phyloP scores from a whole-genome alignment of 2,329 filamentous ascomycete species.

The Aspergillus ochraceus region DNA sequence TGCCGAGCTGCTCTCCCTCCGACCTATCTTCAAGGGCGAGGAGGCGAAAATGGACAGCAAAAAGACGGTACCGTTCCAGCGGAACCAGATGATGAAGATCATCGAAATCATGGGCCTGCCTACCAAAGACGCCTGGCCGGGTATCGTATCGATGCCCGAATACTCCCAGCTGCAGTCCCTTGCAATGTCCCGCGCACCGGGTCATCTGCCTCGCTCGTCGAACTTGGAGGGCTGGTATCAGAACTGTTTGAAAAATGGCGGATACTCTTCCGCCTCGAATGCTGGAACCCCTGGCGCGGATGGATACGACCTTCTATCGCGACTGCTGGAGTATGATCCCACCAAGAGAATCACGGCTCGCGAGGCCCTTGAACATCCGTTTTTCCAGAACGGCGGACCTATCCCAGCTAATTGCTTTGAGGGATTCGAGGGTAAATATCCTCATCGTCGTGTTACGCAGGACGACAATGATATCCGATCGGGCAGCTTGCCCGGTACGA shows the following conservation, averaged over 20 bases:
- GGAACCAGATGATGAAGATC: conserved; percentile 99
- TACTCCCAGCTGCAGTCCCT: conserved; percentile 67
- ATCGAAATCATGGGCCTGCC: conserved; percentile 94
- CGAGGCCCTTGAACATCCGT: conserved; percentile 84
- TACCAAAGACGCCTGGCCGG: conserved; percentile 83
- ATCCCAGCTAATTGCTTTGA: conserved; percentile 87
- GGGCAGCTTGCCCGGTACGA: conserved; percentile 84
- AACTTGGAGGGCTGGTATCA: conserved; percentile 80
- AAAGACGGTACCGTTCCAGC: conserved; percentile 94
- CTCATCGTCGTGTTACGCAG: conserved; percentile 82
- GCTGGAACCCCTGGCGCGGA: conserved; percentile 66
- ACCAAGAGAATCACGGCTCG: conserved; percentile 83
- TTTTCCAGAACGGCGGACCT: conserved; percentile 71
- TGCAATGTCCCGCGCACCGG: conserved; percentile 43
- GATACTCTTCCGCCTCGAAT: conserved; percentile 50
- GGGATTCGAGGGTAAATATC: conserved; percentile 83
- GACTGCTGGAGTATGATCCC: conserved; percentile 89
- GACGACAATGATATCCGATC: conserved; percentile 97
- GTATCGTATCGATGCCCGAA: conserved; percentile 83
- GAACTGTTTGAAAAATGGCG: conserved; percentile 63
- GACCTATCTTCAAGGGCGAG: conserved; percentile 97
- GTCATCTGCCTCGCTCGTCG: conserved; percentile 53
- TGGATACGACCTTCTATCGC: conserved; percentile 78
- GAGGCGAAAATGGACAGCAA: conserved; percentile 99
- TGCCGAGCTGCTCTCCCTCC: conserved; percentile 82